A percentile compares a stretch with the other conserved stretches of the same genome.
phyloP scores from a whole-genome alignment of 768 basidiomycete species.

The Rhizopogon salebrosus region DNA sequence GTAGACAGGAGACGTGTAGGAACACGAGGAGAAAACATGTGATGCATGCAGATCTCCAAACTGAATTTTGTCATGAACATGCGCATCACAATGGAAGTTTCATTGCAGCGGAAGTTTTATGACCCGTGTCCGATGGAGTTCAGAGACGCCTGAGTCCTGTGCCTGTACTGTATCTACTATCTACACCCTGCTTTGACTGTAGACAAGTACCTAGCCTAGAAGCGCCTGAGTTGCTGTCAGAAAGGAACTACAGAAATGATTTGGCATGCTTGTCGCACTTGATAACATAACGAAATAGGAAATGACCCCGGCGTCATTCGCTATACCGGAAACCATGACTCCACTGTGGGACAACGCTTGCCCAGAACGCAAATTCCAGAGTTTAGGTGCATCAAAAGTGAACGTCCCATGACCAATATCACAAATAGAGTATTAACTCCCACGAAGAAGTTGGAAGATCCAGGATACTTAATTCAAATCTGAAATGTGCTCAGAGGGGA shows the following conservation, averaged over 20 bases:
- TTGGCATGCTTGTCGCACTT: not conserved
- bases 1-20: not conserved
- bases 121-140: constrained; percentile 5
- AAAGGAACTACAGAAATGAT: not conserved
- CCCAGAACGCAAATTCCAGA: not conserved
- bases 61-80: constrained; percentile 16
- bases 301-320: not conserved
- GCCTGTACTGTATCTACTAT: not conserved
- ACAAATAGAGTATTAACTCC: not conserved
- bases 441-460: constrained; percentile 1
- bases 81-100: constrained; percentile 33
- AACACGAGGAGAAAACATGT: constrained; percentile 1
- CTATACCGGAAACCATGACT: not conserved
- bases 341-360: not conserved
- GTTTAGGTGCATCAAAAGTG: not conserved
- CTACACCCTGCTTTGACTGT: not conserved
- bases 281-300: not conserved
- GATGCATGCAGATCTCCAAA: not conserved
- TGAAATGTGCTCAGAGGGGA: not conserved
- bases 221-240: not conserved
- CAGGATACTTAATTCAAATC: not conserved
- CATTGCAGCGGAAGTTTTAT: constrained; percentile 20
- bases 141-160: not conserved
- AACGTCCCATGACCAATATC: not conserved
- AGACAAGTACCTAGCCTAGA: not conserved